phyloP scores from a whole-genome alignment of 2,329 filamentous ascomycete genomes.

The Pestalotiopsis sp. region DNA sequence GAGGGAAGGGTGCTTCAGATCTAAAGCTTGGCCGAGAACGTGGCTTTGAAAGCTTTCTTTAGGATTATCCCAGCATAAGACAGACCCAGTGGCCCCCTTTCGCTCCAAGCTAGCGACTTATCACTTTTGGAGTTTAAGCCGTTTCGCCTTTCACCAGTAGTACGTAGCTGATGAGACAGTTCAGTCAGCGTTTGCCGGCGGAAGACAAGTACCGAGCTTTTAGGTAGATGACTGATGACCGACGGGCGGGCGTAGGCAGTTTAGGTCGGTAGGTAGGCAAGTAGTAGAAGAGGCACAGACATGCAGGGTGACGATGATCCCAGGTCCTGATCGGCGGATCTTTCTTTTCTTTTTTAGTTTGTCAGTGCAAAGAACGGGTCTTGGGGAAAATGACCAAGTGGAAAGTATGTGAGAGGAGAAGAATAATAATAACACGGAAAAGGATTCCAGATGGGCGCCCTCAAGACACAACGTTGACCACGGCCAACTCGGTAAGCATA shows the following conservation, averaged over 20 bases:
- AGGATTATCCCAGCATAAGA: neutral
- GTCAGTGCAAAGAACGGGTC: neutral
- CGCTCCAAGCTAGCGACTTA: slow-evolving; percentile 1
- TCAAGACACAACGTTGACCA: neutral
- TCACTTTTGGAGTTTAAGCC: neutral
- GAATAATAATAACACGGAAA: neutral
- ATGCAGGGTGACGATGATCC: neutral
- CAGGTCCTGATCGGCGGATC: neutral
- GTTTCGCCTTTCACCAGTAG: slow-evolving; percentile 4
- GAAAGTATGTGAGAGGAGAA: neutral
- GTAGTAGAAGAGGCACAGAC: neutral
- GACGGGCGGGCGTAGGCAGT: neutral
- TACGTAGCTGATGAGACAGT: slow-evolving; percentile 6
- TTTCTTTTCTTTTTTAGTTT: neutral
- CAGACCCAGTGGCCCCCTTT: neutral
- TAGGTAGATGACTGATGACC: neutral
- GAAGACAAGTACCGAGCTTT: neutral
- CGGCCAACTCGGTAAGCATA: neutral
- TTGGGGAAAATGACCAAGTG: neutral
- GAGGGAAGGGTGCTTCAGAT: neutral
- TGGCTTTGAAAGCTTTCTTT: slow-evolving; percentile 3
- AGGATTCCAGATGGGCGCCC: neutral
- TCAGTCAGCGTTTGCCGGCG: no score
- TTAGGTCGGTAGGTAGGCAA: neutral
- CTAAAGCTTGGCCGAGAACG: neutral